phyloP scores from a whole-genome alignment of 2,329 filamentous ascomycete species.

The Epichloe sp. region DNA sequence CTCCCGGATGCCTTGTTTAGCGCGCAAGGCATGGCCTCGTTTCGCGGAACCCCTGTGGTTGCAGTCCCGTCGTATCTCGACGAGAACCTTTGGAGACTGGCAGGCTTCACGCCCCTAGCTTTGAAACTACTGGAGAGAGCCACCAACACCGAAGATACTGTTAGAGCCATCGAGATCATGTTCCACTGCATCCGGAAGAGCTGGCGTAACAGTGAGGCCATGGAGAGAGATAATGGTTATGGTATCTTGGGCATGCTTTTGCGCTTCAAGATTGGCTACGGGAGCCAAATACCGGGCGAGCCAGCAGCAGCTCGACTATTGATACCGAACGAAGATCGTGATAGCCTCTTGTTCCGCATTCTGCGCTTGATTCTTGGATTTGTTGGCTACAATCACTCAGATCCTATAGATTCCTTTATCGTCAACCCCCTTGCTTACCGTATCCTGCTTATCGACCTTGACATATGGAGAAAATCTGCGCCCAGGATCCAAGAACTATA shows the following conservation, averaged over 20 bases:
- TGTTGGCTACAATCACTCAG: conserved; percentile 72
- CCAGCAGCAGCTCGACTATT: conserved; percentile 24
- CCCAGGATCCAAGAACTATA: conserved; percentile 72
- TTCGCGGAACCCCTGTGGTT: conserved; percentile 74
- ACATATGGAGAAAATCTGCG: conserved; percentile 78
- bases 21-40: conserved; percentile 64
- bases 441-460: conserved; percentile 80
- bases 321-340: conserved; percentile 39
- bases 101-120: conserved; percentile 78
- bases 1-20: conserved; percentile 81
- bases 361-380: conserved; percentile 71
- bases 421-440: conserved; percentile 96
- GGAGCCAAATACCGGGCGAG: conserved; percentile 18
- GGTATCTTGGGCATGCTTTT: conserved; percentile 74
- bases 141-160: conserved; percentile 52
- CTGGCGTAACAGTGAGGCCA: conserved; percentile 96
- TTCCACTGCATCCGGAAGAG: conserved; percentile 78
- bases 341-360: conserved; percentile 46
- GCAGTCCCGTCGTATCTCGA: conserved; percentile 74
- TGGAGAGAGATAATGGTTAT: conserved; percentile 93
- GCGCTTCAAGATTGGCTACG: conserved; percentile 63
- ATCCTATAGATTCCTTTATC: conserved; percentile 78
- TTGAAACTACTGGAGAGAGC: conserved; percentile 76
- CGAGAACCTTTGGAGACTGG: conserved; percentile 82
- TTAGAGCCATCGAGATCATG: conserved; percentile 69